Percentiles rank a stretch among this genome's conserved stretches.
Conservation (phyloP, 495 filamentous ascomycete genomes). For the Bryoglossum gracile region DNA sequence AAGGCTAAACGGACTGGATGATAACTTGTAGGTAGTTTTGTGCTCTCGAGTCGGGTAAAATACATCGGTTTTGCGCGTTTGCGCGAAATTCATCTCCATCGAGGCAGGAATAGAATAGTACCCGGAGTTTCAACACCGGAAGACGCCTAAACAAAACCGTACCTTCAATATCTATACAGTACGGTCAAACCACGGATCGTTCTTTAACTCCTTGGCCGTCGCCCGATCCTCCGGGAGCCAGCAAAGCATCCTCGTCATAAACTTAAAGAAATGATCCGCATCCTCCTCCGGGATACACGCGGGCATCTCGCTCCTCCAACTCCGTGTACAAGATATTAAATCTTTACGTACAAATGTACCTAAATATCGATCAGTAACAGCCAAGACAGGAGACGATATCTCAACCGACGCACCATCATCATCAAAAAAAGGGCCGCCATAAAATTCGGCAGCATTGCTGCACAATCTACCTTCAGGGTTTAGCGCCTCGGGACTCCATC, state of each 20-base stretch:
- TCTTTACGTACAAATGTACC: neutral
- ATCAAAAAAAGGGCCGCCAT: neutral
- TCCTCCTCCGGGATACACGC: neutral
- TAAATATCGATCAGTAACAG: neutral
- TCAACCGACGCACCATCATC: neutral
- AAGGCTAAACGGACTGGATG: too few species aligned
- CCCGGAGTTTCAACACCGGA: too few species aligned
- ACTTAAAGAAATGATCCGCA: slow-evolving; percentile 33
- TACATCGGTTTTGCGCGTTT: too few species aligned
- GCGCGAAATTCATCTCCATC: too few species aligned
- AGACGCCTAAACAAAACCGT: too few species aligned
- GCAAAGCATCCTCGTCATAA: slow-evolving; percentile 40
- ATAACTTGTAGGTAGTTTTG: too few species aligned
- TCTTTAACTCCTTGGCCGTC: slow-evolving; percentile 35
- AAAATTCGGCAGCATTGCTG: neutral
- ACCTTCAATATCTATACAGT: too few species aligned
- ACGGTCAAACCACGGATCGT: slow-evolving; percentile 36
- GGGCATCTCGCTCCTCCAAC: neutral
- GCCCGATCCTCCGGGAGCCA: slow-evolving; percentile 39
- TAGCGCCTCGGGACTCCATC: neutral
- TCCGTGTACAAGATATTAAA: neutral
- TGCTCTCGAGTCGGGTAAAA: too few species aligned
- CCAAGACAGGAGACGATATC: too few species aligned
- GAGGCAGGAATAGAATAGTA: too few species aligned
- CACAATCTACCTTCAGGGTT: neutral